Conservation (phyloP, 2,329 filamentous ascomycete genomes). For the Fusarium haematococcum region DNA sequence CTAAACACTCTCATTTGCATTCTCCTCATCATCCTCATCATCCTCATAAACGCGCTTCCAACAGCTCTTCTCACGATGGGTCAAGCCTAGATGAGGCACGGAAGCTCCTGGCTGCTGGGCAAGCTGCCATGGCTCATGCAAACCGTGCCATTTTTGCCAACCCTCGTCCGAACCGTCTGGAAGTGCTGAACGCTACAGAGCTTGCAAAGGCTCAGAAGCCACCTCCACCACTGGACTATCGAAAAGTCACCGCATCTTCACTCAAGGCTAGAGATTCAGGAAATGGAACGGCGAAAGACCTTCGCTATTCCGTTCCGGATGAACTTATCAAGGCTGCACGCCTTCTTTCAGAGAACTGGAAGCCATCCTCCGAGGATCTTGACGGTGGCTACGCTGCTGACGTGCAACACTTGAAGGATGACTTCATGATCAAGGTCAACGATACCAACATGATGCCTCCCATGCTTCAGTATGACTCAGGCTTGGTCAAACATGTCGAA, state of each 20-base stretch:
- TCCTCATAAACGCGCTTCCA: neutral
- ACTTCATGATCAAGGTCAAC: neutral
- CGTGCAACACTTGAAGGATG: neutral
- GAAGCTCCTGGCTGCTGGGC: slow-evolving; percentile 6
- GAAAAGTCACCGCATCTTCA: neutral
- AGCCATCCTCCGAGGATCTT: neutral
- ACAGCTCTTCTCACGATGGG: neutral
- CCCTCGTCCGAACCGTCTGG: neutral
- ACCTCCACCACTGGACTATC: neutral
- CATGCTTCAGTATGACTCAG: neutral
- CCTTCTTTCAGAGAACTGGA: neutral
- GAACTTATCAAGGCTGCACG: neutral
- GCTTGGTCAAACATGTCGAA: neutral
- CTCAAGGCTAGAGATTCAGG: neutral
- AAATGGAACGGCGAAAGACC: neutral
- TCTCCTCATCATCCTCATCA: neutral
- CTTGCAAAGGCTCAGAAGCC: neutral
- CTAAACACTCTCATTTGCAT: neutral
- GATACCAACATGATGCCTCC: neutral
- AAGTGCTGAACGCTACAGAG: neutral
- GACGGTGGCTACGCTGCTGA: neutral
- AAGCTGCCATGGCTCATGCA: slow-evolving; percentile 5
- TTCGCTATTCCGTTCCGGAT: neutral
- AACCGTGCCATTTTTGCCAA: neutral
- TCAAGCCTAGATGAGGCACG: slow-evolving; percentile 1